phyloP scores from a whole-genome alignment of 805 yeast species.

The Candida hungchunana region DNA sequence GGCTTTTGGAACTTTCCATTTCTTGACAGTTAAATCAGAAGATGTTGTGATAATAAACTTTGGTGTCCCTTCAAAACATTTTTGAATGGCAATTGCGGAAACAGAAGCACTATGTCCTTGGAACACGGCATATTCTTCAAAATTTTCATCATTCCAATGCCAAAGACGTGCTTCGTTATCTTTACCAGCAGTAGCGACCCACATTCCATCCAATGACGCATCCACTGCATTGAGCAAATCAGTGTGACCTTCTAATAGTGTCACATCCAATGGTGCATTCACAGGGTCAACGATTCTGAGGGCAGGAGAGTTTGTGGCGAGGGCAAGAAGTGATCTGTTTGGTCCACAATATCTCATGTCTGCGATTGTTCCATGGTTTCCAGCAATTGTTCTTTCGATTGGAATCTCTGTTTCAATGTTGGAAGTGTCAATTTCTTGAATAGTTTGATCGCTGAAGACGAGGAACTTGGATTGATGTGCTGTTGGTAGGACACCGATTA shows the following conservation, averaged over 20 bases:
- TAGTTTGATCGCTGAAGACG: slow-evolving; percentile 81
- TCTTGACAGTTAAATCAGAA: slow-evolving; percentile 79
- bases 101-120: slow-evolving; percentile 87
- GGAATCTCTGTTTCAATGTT: slow-evolving; percentile 35
- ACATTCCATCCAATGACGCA: slow-evolving; percentile 69
- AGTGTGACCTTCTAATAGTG: slow-evolving; percentile 71
- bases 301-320: slow-evolving; percentile 93
- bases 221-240: slow-evolving; percentile 83
- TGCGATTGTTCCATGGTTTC: slow-evolving; percentile 94
- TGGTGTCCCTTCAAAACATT: slow-evolving; percentile 40
- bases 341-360: slow-evolving; percentile 81
- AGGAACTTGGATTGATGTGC: slow-evolving; percentile 38
- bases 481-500: slow-evolving; percentile 52
- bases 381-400: slow-evolving; percentile 60
- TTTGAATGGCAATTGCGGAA: slow-evolving; percentile 73
- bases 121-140: slow-evolving; percentile 53
- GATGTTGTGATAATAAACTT: slow-evolving; percentile 77
- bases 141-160: slow-evolving; percentile 50
- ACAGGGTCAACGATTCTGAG: slow-evolving; percentile 67
- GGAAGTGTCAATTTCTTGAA: slow-evolving; percentile 44
- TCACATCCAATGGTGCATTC: slow-evolving; percentile 55
- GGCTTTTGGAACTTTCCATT: slow-evolving; percentile 83
- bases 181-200: slow-evolving; percentile 92
- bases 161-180: slow-evolving; percentile 84
- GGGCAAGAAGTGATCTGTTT: slow-evolving; percentile 50